Evolutionary conservation across 2,329 filamentous ascomycete genomes (phyloP), one percentile per base, ranked within the genome.

Genomic region (Fusarium buharicum): DNA sequence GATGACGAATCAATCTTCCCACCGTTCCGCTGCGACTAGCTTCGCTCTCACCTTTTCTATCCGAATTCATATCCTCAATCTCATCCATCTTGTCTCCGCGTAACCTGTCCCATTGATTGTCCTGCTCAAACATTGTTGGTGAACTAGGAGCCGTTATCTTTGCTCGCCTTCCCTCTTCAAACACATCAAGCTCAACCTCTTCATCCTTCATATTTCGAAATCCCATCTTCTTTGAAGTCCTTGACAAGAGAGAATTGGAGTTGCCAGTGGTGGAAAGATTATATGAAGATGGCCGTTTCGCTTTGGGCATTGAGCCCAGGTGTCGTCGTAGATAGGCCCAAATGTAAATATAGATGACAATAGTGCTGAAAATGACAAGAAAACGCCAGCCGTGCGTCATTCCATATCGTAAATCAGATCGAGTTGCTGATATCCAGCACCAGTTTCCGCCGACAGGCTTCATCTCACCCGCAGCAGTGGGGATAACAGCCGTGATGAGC

Each of bases 381-480:
- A 81, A 74, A 6, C 79, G 76, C 79, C 79, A 81, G 36, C 75
- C 78, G 52, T 82, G 79, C 0, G 77, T 78, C 44, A 82, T 70
- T 2, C 69, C 74, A 54, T 81, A 82, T 22, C 79, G 76, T n/a
- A 80, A 70, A 12, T 74, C 75, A 22, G 71, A 62, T n/a, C 74
- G 68, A 3, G 71, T 61, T 12, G 70, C 59, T 12, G 73, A 68
- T 55, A 82, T 81, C 79, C 79, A 82, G 66, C 79, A 81, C 79
- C 79, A 82, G 54, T 81, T 81, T 1, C 79, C 79, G 4, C 77
- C 77, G 0, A 79, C 77, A 16, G 67, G 67, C 20, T 48, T 34
- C 59, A 70, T 70, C 22, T 67, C 57, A 2, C 67, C 66, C 33
- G 50, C 47, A 2, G 56, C 46, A 7, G 63, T 64, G 0, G 67